Conservation (phyloP, 2,329 filamentous ascomycete genomes). For the Monilinia fructigena region DNA sequence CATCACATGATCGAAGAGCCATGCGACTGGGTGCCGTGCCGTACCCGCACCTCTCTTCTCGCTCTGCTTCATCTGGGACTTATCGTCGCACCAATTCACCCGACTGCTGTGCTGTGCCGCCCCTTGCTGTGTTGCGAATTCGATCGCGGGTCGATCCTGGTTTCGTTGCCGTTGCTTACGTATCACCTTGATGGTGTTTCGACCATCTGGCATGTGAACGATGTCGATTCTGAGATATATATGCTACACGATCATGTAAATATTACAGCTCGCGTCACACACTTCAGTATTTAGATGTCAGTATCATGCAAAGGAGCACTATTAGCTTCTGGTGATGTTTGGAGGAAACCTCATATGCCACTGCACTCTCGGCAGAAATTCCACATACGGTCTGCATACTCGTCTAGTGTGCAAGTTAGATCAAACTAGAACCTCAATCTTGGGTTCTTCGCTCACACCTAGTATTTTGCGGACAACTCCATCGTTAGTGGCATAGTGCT, state of each 20-base stretch:
- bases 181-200: not conserved
- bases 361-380: not conserved
- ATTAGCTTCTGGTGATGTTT: not conserved
- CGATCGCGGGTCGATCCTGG: not conserved
- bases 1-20: conserved; percentile 7
- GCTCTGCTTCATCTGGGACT: conserved; percentile 6
- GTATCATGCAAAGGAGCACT: not conserved
- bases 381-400: not conserved
- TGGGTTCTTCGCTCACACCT: not conserved
- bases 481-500: too few relatives aligned
- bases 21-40: not conserved
- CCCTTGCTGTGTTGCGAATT: not conserved
- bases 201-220: not conserved
- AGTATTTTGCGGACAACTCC: too few relatives aligned
- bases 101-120: not conserved
- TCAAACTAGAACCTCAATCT: not conserved
- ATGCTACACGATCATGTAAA: not conserved
- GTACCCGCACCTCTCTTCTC: not conserved
- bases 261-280: not conserved
- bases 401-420: not conserved
- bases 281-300: not conserved
- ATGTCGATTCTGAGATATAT: not conserved
- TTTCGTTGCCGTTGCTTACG: not conserved
- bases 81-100: conserved; percentile 3
- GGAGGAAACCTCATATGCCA: not conserved